Evolutionary conservation across 2,329 filamentous ascomycete species (phyloP).

Genomic region (Catunica adiposa): DNA sequence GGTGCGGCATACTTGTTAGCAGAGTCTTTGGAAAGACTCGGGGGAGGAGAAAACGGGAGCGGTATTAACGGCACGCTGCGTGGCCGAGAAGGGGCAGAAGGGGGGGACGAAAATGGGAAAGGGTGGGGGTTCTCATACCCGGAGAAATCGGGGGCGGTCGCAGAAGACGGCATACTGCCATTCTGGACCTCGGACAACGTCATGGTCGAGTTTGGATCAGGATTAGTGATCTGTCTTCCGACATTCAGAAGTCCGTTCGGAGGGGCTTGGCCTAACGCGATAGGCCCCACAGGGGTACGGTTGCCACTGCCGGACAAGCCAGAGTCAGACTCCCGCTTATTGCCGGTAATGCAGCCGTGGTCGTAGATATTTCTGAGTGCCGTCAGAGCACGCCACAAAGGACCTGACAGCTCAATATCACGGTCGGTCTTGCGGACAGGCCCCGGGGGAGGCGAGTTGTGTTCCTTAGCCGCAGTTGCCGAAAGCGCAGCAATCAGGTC

Average conservation of each 20-base stretch:
- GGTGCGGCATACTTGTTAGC: slow-evolving; percentile 10
- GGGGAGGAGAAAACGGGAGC: slow-evolving; percentile 1
- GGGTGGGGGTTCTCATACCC: slow-evolving; percentile 20
- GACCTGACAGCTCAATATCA: slow-evolving; percentile 45
- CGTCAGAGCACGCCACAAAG: slow-evolving; percentile 41
- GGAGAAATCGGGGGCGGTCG: slow-evolving; percentile 27
- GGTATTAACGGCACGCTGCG: background rate
- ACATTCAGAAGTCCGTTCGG: slow-evolving; percentile 14
- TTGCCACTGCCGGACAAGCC: slow-evolving; percentile 30
- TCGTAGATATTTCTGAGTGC: slow-evolving; percentile 51
- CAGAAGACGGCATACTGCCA: slow-evolving; percentile 23
- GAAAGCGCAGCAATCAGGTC: slow-evolving; percentile 48
- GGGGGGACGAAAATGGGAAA: slow-evolving; percentile 2
- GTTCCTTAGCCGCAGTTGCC: slow-evolving; percentile 46
- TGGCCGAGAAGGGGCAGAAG: background rate
- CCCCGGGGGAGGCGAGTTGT: slow-evolving; percentile 31
- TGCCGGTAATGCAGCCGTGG: slow-evolving; percentile 40
- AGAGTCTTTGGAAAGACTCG: slow-evolving; percentile 8
- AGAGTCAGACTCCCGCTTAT: slow-evolving; percentile 33
- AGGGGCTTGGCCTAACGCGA: slow-evolving; percentile 17
- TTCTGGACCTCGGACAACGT: slow-evolving; percentile 51
- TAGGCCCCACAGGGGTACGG: slow-evolving; percentile 25
- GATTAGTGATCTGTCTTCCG: slow-evolving; percentile 24
- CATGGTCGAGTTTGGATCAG: slow-evolving; percentile 44
- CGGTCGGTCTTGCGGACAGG: slow-evolving; percentile 39